Evolutionary conservation across 148 eudicot species (phyloP), one percentile per base, ranked within the genome.

Genomic region (Linanthus parryae): DNA sequence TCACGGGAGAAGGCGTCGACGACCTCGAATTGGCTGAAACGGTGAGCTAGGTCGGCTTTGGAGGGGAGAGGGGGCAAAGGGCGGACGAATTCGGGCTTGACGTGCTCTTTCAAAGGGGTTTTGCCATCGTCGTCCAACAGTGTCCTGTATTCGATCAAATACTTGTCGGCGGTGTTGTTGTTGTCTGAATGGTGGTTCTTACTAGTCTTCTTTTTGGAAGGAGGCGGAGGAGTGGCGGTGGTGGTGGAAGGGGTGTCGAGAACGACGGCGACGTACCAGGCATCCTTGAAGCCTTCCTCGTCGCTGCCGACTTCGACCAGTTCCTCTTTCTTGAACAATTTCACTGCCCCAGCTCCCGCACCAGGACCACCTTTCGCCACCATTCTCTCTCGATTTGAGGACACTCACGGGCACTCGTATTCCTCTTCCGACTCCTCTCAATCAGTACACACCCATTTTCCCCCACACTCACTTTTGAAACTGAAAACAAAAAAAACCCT

Each of bases 1-100:
- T 83, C 96, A 27, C 70, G 64, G 52, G 78, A 74, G 25, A 44
- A 83, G 8, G 85, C 96, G 34, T 83, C 92, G 20, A 83, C 92
- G 9, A 69, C 72, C 14, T 88, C 83, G 66, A 65, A 52, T 13
- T 60, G n/a, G 15, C 53, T 24, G 43, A 73, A 78, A 4, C 46
- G 10, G 14, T 31, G 26, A 14, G 22, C 47, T 10, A 22, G 15
- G 2, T 58, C 57, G 8, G 58, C 65, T 0, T 35, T n/a, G 5
- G 19, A 7, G 23, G 59, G 43, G 0, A 52, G 44, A 0, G 84
- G 86, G 2, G 86, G 86, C 2, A 58, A n/a, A 3, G 96, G 96
- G 2, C 96, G 63, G 12, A 83, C 51, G 3, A 63, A 50, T 1
- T 60, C n/a, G 4, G 53, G 52, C 23, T 68, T 48, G 0, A 79